Evolutionary conservation across 2,329 filamentous ascomycete genomes (phyloP).

Genomic region (Fusarium begoniae): DNA sequence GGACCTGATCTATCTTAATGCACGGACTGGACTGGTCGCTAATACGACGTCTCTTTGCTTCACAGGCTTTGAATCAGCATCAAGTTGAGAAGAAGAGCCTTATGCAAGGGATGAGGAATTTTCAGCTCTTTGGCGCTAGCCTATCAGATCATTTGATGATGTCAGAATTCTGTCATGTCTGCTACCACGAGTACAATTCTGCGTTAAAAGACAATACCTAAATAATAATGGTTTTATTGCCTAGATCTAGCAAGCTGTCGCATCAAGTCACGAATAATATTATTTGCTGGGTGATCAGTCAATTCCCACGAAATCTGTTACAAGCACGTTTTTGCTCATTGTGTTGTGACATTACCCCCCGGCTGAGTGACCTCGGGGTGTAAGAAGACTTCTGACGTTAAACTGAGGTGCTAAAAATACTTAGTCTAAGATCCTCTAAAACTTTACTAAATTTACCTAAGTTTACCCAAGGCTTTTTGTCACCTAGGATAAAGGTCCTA

Average conservation of each 20-base stretch:
- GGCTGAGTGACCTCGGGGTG: fast-evolving
- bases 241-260: fast-evolving
- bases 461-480: too few relatives aligned
- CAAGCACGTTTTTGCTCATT: neutral
- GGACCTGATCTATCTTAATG: too few relatives aligned
- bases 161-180: neutral
- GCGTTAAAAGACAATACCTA: neutral
- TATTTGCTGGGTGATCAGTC: fast-evolving
- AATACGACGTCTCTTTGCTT: neutral
- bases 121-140: neutral
- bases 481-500: too few relatives aligned
- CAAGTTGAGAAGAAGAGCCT: neutral
- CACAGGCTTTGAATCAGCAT: neutral
- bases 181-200: neutral
- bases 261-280: neutral
- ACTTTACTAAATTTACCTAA: too few relatives aligned
- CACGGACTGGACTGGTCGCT: neutral
- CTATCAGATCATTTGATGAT: neutral
- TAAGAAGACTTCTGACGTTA: too few relatives aligned
- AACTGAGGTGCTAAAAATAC: too few relatives aligned
- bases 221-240: neutral
- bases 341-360: too few relatives aligned
- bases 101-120: neutral
- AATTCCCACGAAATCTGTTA: neutral
- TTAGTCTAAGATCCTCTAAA: too few relatives aligned